phyloP scores from a whole-genome alignment of 192 early-diverging fungal species.

The Coemansia guatemalensis region DNA sequence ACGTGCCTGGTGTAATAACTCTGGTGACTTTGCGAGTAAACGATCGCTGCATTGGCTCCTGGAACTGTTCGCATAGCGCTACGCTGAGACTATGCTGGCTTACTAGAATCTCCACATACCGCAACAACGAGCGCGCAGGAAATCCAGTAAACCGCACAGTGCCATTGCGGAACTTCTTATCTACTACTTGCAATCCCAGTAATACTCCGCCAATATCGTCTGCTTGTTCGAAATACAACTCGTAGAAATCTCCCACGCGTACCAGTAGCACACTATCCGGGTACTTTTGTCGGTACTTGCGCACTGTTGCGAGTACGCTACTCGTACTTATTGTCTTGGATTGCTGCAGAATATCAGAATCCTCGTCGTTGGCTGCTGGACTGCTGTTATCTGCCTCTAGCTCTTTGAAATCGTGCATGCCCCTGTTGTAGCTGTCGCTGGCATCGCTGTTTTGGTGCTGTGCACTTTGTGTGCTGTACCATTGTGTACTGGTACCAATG shows the following conservation, averaged over 20 bases:
- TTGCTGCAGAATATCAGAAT: too few species aligned
- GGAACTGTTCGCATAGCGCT: slow-evolving; percentile 71
- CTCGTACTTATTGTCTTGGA: slow-evolving; percentile 21
- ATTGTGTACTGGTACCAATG: too few species aligned
- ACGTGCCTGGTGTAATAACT: slow-evolving; percentile 83
- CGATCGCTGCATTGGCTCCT: slow-evolving; percentile 45
- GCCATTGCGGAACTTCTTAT: slow-evolving; percentile 61
- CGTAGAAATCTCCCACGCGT: slow-evolving; percentile 81
- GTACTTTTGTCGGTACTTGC: slow-evolving; percentile 58
- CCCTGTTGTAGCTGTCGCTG: not conserved
- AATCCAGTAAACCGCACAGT: slow-evolving; percentile 72
- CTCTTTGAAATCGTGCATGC: too few species aligned
- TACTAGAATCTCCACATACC: slow-evolving; percentile 68
- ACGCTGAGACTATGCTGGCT: slow-evolving; percentile 59
- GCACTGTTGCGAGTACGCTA: slow-evolving; percentile 51
- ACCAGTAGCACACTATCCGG: slow-evolving; percentile 69
- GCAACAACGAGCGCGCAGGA: slow-evolving; percentile 61
- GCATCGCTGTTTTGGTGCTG: not conserved
- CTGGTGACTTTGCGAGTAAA: slow-evolving; percentile 71
- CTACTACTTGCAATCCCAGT: slow-evolving; percentile 68
- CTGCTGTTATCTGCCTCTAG: too few species aligned
- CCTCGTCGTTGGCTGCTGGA: too few species aligned
- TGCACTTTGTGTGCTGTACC: too few species aligned
- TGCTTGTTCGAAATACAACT: slow-evolving; percentile 76
- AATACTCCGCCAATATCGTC: slow-evolving; percentile 59